These are phyloP conservation scores for Allium sativum DNA, from an alignment of 106 monocot species.

Conservation along the genomic window DNA sequence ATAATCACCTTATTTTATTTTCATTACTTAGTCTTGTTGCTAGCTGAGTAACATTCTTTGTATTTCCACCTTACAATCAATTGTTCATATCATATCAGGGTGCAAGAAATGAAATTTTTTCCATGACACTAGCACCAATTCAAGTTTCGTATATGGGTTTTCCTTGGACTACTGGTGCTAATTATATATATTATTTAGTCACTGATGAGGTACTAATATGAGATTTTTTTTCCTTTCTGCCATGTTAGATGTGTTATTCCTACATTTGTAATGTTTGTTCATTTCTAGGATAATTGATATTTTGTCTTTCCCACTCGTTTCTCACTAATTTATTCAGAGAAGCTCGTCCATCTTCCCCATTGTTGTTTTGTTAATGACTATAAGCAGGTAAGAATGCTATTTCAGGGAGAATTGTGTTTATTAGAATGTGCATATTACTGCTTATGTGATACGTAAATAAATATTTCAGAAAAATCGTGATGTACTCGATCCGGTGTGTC, in stretches of 20 bases:
- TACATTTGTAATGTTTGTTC: too few relatives aligned
- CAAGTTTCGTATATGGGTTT: conserved; percentile 99
- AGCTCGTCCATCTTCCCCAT: conserved; percentile 94
- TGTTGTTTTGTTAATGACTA: conserved; percentile 99
- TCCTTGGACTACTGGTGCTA: conserved; percentile 90
- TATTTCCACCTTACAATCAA: too few relatives aligned
- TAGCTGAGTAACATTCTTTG: too few relatives aligned
- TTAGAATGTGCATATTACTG: neutral
- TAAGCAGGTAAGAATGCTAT: conserved; percentile 49
- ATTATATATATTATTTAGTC: conserved; percentile 84
- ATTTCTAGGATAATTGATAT: conserved; percentile 19
- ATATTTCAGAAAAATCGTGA: conserved; percentile 66
- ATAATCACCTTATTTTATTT: too few relatives aligned
- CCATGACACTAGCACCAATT: conserved; percentile 87
- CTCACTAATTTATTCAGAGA: conserved; percentile 93
- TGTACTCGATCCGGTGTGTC: conserved; percentile 55
- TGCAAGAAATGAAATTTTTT: conserved; percentile 95
- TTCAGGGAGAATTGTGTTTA: neutral
- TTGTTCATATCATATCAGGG: conserved; percentile 31
- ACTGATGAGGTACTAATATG: conserved; percentile 63
- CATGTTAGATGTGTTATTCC: too few relatives aligned
- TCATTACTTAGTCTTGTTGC: too few relatives aligned
- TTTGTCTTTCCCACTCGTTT: conserved; percentile 78
- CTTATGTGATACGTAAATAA: neutral
- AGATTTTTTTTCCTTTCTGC: neutral